These are phyloP conservation scores for Lodderomyces jiufengensis DNA, from an alignment of 1,139 yeast genomes.

Conservation along the genomic window DNA sequence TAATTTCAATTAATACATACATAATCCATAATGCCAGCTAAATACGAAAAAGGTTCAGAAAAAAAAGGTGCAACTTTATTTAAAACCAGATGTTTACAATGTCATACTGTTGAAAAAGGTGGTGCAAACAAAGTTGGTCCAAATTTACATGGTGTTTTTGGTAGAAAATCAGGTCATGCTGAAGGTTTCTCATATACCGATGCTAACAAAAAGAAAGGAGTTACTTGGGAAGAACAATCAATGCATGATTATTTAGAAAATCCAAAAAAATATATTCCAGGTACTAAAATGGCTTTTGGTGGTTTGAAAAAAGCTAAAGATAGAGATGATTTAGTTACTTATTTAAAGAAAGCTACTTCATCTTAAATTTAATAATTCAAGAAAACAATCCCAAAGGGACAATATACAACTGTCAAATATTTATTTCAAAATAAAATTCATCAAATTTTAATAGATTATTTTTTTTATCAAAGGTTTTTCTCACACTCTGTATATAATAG, in stretches of 20 bases:
- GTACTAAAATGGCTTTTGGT: slow-evolving; percentile 99
- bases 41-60: slow-evolving; percentile 73
- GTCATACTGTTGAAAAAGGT: slow-evolving; percentile 95
- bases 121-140: slow-evolving; percentile 99
- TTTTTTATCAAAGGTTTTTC: too few species aligned
- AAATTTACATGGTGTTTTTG: slow-evolving; percentile 90
- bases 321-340: slow-evolving; percentile 93
- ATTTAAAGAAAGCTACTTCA: slow-evolving; percentile 70
- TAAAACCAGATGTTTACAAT: slow-evolving; percentile 98
- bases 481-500: too few species aligned
- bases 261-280: slow-evolving; percentile 99
- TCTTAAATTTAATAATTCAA: too few species aligned
- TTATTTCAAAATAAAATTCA: too few species aligned
- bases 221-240: slow-evolving; percentile 80
- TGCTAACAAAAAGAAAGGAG: slow-evolving; percentile 97
- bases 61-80: slow-evolving; percentile 98
- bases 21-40: slow-evolving; percentile 52
- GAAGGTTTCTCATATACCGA: slow-evolving; percentile 95
- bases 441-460: too few species aligned
- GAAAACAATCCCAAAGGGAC: too few species aligned
- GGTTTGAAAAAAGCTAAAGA: slow-evolving; percentile 99
- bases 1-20: background rate
- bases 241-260: slow-evolving; percentile 95
- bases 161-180: slow-evolving; percentile 90
- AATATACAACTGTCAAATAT: too few species aligned